Evolutionary conservation across 768 basidiomycete species (phyloP), one percentile per base, ranked within the genome.

Genomic region (Baorangia bicolor): DNA sequence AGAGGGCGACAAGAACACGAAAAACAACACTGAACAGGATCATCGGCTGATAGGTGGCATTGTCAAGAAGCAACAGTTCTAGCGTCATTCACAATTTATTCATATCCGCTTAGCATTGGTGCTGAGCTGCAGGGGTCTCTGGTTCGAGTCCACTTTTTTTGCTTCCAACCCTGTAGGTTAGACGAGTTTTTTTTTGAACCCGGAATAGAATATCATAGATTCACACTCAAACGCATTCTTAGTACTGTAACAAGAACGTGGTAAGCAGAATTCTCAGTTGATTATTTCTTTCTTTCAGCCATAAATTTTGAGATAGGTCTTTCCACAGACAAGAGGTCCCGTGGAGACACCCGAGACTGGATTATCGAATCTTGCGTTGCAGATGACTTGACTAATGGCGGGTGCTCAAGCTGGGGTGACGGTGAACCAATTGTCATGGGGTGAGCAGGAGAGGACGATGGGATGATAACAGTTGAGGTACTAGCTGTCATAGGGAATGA

Each of bases 1-100:
- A 73, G 31, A 95, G 67, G 0, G 92, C 87, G 42, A 91, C 75
- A 9, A 74, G 55, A 48, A 90, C 69, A 43, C 90, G 84, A 59
- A 84, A 64, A 21, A 63, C 51, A 30, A 86, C 53, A n/a, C 81
- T 76, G 49, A 79, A 56, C 34, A 66, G 18, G 39, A 69, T 60
- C 57, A 55, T 53, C 37, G 28, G 16, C 39, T 27, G 31, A 38
- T 27, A 23, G 30, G 21, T 44, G 12, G 14, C 39, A n/a, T n/a
- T n/a, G n/a, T 14, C 13, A 21, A 20, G 10, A 12, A 11, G 12
- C 21, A 18, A 13, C 1, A 7, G 20, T 51, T 33, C 5, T 43
- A 60, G 46, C 53, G 20, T 12, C 20, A 10, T 27, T 27, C 11
- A 16, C 18, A 16, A 55, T 52, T 41, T 46, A 47, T 37, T 72